phyloP scores from a whole-genome alignment of 768 basidiomycete species.

The Symmetrospora coprosmae region DNA sequence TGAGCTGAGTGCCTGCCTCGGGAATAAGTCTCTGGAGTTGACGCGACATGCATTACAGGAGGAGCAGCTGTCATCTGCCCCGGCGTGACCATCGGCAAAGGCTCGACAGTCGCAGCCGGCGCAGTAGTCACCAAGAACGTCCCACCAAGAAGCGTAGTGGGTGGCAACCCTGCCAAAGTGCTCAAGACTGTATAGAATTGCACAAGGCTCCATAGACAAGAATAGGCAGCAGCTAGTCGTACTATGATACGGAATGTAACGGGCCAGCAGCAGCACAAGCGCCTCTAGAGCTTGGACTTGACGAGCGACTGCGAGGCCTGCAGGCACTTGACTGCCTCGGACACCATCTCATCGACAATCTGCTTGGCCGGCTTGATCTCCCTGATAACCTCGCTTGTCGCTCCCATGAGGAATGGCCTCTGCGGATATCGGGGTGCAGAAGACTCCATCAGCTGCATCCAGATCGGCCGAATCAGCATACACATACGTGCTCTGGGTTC shows the following conservation, averaged over 20 bases:
- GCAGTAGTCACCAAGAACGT: constrained; percentile 36
- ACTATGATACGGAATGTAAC: no score
- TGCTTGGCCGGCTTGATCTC: constrained; percentile 60
- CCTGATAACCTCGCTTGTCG: constrained; percentile 48
- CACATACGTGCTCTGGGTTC: no score
- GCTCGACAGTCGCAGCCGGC: constrained; percentile 36
- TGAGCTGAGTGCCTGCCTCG: constrained; percentile 28
- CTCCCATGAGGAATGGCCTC: constrained; percentile 68
- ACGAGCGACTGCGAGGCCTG: not conserved
- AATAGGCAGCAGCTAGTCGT: no score
- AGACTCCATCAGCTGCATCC: no score
- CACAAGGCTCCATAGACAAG: no score
- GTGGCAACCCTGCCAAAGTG: constrained; percentile 37
- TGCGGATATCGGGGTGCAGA: no score
- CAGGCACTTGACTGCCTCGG: constrained; percentile 43
- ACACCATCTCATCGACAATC: constrained; percentile 72
- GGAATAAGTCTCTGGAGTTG: not conserved
- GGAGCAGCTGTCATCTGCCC: constrained; percentile 27
- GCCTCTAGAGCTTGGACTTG: constrained; percentile 8
- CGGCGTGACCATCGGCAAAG: constrained; percentile 37
- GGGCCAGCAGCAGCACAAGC: not conserved
- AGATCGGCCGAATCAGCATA: no score
- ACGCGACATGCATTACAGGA: not conserved
- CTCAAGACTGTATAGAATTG: constrained; percentile 33
- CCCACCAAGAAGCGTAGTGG: constrained; percentile 33